Conservation (phyloP, 345 rosid species). For the Aurinia saxatilis region DNA sequence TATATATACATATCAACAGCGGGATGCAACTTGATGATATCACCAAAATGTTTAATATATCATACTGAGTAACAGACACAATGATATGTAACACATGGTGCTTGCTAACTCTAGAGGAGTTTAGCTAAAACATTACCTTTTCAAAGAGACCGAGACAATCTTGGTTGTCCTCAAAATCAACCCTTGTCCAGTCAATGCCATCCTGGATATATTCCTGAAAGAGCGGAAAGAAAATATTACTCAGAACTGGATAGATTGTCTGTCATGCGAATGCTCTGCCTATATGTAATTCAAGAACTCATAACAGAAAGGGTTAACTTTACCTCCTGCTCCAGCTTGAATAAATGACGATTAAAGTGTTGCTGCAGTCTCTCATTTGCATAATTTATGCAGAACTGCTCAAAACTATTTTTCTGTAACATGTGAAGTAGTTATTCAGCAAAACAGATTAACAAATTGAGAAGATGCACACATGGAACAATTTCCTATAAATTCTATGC, state of each 20-base stretch:
- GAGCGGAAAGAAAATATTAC: neutral
- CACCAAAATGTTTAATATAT: neutral
- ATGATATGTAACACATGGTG: neutral
- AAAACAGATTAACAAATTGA: conserved; percentile 4
- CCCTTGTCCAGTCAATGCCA: conserved; percentile 97
- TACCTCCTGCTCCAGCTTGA: conserved; percentile 99
- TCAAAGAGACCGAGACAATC: conserved; percentile 93
- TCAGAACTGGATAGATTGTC: neutral
- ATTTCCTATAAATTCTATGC: neutral
- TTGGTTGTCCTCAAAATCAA: conserved; percentile 97
- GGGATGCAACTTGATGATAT: conserved; percentile 10
- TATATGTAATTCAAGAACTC: neutral
- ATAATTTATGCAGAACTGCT: conserved; percentile 97
- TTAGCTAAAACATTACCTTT: conserved; percentile 48
- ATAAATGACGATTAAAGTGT: conserved; percentile 93
- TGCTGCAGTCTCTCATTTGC: conserved; percentile 99
- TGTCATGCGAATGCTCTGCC: neutral
- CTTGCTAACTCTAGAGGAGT: neutral
- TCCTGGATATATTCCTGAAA: conserved; percentile 87
- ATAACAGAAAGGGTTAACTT: conserved; percentile 12
- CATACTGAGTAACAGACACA: neutral
- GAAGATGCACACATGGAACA: conserved; percentile 13
- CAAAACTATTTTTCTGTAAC: conserved; percentile 94
- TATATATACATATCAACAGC: neutral
- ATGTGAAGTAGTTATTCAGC: conserved; percentile 10